Evolutionary conservation across 192 early-diverging fungal genomes (phyloP).

Genomic region (Funneliformis geosporum): DNA sequence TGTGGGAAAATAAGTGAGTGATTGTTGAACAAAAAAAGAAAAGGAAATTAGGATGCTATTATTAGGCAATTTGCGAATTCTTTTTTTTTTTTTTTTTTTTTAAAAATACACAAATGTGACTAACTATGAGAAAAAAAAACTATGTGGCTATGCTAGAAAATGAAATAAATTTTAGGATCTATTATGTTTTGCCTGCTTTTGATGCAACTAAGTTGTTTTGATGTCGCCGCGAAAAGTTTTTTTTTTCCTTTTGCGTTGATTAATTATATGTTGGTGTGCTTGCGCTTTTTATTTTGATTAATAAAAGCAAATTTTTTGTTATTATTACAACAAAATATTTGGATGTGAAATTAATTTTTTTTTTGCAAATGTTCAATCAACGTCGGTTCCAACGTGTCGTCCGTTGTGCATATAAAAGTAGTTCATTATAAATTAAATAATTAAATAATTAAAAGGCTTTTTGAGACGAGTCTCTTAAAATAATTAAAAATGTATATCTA

Average conservation of each 20-base stretch:
- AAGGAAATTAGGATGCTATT: conserved; percentile 18
- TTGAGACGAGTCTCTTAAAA: background rate
- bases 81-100: too few species aligned
- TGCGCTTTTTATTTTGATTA: too few species aligned
- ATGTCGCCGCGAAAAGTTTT: background rate
- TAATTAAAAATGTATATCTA: background rate
- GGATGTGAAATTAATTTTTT: background rate
- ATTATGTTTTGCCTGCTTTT: too few species aligned
- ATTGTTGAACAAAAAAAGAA: conserved; percentile 20
- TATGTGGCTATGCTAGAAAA: background rate
- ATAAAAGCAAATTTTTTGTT: background rate
- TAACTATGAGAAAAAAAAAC: background rate
- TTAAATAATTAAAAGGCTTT: conserved; percentile 1
- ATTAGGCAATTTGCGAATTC: background rate
- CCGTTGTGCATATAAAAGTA: conserved; percentile 25
- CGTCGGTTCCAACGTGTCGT: conserved; percentile 20
- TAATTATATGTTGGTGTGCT: background rate
- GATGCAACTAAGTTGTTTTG: background rate
- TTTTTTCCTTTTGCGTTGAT: background rate
- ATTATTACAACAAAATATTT: background rate
- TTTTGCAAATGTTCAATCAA: conserved; percentile 8
- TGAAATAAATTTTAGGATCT: background rate
- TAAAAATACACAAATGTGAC: background rate
- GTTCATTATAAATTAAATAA: conserved; percentile 1
- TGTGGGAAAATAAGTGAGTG: background rate